These are phyloP conservation scores for Rhipidocladum racemiflorum DNA, from an alignment of 176 grass and related monocot species.

Conservation along the genomic window DNA sequence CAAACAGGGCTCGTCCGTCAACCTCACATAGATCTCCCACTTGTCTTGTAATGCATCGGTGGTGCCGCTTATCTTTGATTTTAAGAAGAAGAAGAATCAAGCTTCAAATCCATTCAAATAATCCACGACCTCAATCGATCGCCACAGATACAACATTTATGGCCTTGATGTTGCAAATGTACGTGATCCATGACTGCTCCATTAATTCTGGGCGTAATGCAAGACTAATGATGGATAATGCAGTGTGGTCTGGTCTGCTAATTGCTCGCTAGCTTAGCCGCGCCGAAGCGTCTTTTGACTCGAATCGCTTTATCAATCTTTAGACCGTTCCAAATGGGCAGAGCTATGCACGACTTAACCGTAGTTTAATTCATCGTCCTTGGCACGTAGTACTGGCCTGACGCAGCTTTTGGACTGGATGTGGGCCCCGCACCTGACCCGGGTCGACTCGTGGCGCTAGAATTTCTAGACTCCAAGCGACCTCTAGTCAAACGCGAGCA, in stretches of 20 bases:
- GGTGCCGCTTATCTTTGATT: not conserved
- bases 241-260: not conserved
- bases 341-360: constrained; percentile 31
- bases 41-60: too few species aligned
- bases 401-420: constrained; percentile 23
- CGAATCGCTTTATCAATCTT: constrained; percentile 40
- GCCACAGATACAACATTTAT: too few species aligned
- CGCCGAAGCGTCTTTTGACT: constrained; percentile 68
- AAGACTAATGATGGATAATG: constrained; percentile 2
- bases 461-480: constrained; percentile 8
- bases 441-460: not conserved
- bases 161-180: not conserved
- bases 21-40: too few species aligned
- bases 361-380: constrained; percentile 32
- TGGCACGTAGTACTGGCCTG: constrained; percentile 32
- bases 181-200: constrained; percentile 1
- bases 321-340: constrained; percentile 29
- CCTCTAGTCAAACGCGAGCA: constrained; percentile 32
- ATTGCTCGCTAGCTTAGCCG: not conserved
- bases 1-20: too few species aligned
- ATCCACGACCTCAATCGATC: too few species aligned
- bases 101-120: not conserved
- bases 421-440: constrained; percentile 8
- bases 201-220: constrained; percentile 18
- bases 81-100: not conserved